Evolutionary conservation across 169 alveolate genomes (phyloP).

Genomic region (Plasmodium coatneyi): DNA sequence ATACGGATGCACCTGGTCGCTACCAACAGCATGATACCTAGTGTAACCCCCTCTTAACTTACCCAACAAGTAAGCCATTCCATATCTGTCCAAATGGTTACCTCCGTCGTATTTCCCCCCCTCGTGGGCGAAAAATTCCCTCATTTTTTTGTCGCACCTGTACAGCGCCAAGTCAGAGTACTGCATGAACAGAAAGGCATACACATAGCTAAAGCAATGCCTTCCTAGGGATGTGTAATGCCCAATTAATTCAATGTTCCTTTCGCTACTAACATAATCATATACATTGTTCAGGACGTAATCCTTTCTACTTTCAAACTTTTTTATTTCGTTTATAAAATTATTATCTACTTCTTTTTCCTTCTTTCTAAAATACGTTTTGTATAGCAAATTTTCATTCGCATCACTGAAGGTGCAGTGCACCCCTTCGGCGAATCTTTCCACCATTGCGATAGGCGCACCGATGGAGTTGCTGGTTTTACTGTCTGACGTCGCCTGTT

Average conservation of each 20-base stretch:
- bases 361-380: constrained; percentile 17
- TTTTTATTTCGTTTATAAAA: constrained; percentile 52
- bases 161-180: constrained; percentile 29
- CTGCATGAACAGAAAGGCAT: constrained; percentile 52
- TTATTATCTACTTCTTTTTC: constrained; percentile 34
- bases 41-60: neutral
- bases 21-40: too few species aligned
- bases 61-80: neutral
- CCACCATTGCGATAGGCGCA: constrained; percentile 6
- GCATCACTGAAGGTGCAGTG: neutral
- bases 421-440: constrained; percentile 38
- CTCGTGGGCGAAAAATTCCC: neutral
- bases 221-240: constrained; percentile 24
- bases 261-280: constrained; percentile 49
- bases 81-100: neutral
- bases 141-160: constrained; percentile 31
- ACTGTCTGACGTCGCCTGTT: neutral
- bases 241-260: constrained; percentile 25
- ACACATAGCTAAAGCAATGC: constrained; percentile 40
- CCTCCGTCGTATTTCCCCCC: neutral
- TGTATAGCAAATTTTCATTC: constrained; percentile 24
- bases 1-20: neutral
- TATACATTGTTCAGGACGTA: constrained; percentile 43
- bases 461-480: neutral
- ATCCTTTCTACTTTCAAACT: constrained; percentile 59